phyloP scores from a whole-genome alignment of 495 filamentous ascomycete genomes.

The Hypoxylon lienhwacheense region DNA sequence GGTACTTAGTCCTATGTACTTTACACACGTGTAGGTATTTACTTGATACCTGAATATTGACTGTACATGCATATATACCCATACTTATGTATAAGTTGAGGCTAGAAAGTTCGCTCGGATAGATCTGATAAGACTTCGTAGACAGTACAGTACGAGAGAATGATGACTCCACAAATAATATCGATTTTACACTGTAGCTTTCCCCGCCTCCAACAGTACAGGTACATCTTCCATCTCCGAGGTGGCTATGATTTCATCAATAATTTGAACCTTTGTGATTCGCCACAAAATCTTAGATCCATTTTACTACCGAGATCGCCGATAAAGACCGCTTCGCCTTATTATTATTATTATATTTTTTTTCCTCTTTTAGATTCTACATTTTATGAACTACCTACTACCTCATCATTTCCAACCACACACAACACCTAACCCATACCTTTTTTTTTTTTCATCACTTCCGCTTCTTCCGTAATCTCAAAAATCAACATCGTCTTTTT shows the following conservation, averaged over 20 bases:
- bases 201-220: neutral
- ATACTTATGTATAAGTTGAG: no score
- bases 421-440: constrained; percentile 5
- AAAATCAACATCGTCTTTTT: neutral
- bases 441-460: constrained; percentile 5
- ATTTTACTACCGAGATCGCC: constrained; percentile 42
- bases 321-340: constrained; percentile 36
- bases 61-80: no score
- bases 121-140: constrained; percentile 31
- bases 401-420: constrained; percentile 26
- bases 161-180: no score
- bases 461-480: constrained; percentile 1
- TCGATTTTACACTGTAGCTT: no score
- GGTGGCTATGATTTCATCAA: constrained; percentile 39
- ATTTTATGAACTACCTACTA: constrained; percentile 9
- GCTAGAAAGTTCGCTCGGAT: constrained; percentile 13
- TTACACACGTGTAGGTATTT: no score
- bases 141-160: no score
- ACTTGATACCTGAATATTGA: no score
- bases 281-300: constrained; percentile 29
- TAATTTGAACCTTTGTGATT: constrained; percentile 30
- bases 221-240: constrained; percentile 27
- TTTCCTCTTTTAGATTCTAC: constrained; percentile 7
- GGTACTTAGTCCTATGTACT: no score
- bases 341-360: no score